Conservation (phyloP, 257 asterid species). For the Cordia subcordata region DNA sequence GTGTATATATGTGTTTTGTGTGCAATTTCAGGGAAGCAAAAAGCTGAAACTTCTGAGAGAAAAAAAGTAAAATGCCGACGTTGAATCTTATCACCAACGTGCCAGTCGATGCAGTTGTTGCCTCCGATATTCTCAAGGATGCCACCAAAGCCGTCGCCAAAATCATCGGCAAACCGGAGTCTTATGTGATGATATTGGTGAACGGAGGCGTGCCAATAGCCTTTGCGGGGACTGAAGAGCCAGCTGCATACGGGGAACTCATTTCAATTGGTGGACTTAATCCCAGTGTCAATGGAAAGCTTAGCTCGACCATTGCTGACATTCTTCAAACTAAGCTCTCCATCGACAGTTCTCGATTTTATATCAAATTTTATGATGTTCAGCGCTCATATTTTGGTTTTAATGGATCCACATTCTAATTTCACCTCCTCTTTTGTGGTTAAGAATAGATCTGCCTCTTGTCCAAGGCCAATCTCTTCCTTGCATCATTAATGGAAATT, state of each 20-base stretch:
- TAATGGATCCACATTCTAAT: constrained; percentile 82
- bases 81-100: constrained; percentile 76
- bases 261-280: constrained; percentile 86
- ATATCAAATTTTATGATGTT: constrained; percentile 82
- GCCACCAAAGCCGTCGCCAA: constrained; percentile 95
- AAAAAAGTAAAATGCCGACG: constrained; percentile 56
- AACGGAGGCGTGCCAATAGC: constrained; percentile 82
- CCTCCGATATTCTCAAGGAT: constrained; percentile 89
- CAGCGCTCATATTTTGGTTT: constrained; percentile 79
- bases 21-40: too few relatives aligned
- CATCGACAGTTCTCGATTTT: constrained; percentile 56
- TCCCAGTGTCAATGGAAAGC: constrained; percentile 64
- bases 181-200: constrained; percentile 84
- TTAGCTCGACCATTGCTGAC: constrained; percentile 84
- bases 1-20: too few relatives aligned
- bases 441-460: too few relatives aligned
- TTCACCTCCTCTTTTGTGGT: too few relatives aligned
- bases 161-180: constrained; percentile 88
- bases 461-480: too few relatives aligned
- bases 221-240: constrained; percentile 86
- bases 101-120: constrained; percentile 88
- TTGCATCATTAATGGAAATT: too few relatives aligned
- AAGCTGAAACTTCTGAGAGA: too few relatives aligned
- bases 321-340: constrained; percentile 81
- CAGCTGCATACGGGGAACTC: constrained; percentile 88